phyloP scores from a whole-genome alignment of 148 eudicot species.

The Vaccinium myrtillus region DNA sequence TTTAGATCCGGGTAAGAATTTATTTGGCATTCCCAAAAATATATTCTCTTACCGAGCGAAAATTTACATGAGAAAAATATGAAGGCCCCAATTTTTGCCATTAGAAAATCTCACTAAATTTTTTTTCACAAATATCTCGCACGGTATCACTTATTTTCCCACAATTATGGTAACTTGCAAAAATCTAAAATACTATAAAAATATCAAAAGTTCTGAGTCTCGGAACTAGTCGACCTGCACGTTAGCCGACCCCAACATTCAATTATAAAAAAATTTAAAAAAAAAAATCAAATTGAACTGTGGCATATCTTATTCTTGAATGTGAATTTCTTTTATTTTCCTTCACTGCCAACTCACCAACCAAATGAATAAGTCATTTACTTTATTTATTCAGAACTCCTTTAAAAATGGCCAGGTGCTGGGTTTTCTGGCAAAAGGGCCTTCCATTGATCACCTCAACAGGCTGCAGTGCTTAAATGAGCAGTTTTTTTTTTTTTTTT shows the following conservation, averaged over 20 bases:
- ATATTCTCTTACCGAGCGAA: not conserved
- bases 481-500: too few species aligned
- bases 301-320: not conserved
- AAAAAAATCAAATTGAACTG: not conserved
- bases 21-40: not conserved
- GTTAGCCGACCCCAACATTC: too few species aligned
- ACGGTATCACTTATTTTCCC: not conserved
- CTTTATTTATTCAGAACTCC: not conserved
- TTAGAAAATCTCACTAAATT: not conserved
- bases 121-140: not conserved
- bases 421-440: not conserved
- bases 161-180: not conserved
- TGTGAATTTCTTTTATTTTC: not conserved
- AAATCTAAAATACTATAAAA: not conserved
- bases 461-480: not conserved
- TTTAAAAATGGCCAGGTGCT: not conserved
- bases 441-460: not conserved
- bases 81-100: not conserved
- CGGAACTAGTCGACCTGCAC: too few species aligned
- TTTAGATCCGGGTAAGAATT: too few species aligned
- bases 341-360: not conserved
- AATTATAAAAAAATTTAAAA: not conserved
- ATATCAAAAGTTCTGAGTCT: not conserved
- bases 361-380: not conserved
- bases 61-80: not conserved